Evolutionary conservation across 495 filamentous ascomycete species (phyloP), one percentile per base, ranked within the genome.

Genomic region (Darksidea phi): DNA sequence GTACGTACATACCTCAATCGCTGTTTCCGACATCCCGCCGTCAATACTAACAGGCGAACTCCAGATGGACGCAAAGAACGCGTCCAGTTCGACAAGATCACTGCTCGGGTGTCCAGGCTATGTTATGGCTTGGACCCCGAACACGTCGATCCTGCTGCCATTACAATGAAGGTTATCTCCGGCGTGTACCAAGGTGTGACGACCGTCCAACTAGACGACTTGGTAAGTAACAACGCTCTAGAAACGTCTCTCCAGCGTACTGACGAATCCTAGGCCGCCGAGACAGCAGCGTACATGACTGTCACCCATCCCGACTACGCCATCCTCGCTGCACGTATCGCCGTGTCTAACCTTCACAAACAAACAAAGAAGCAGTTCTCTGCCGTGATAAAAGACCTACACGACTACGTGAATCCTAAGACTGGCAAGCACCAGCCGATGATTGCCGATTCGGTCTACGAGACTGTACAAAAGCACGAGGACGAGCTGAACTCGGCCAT

Each of bases 291-390:
- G 42, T 98, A 98, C 82, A 97, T 98, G 94, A 98, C 94, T 42
- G 91, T 96, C 67, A 97, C 94, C 63, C 94, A 98, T 74, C 94
- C 94, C 62, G 94, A 98, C 78, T 98, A 98, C 76, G 94, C 94
- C 74, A 95, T 97, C 76, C 90, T 98, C 51, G 94, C 94, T 68
- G 94, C 94, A 66, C 92, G 94, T 76, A 97, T 98, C 69, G 94
- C 94, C 64, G 95, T 98, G 25, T 97, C 94, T 64, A 98, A 98
- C 81, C 87, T 98, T 55, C 94, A 98, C 84, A 98, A 98, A 79
- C 94, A 98, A 81, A 98, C 94, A 37, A 97, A 97, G 82, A 98
- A 98, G 82, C 93, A 97, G 73, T 98, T 93, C 77, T 97, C 94
- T 6, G 81, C 90, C 58, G 94, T 97, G 57, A 83, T 98, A 65